Evolutionary conservation across 495 filamentous ascomycete genomes (phyloP), one percentile per base, ranked within the genome.

Genomic region (Paragyromitra xinjiangensis): DNA sequence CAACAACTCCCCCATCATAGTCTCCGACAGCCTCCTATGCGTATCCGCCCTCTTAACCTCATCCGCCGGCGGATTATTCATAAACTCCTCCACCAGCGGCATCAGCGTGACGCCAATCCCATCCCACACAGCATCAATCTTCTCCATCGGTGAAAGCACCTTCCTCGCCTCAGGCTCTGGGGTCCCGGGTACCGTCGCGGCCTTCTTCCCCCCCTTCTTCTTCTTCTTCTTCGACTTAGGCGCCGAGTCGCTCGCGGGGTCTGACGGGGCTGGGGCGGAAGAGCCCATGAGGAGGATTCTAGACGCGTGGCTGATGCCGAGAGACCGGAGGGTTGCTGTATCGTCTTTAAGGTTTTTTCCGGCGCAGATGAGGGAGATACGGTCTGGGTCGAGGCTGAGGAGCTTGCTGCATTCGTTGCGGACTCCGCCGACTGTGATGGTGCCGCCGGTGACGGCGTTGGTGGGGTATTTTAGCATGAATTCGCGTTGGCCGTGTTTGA

Each of bases 1-100:
- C 79, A 99, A 78, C 71, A 97, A 76, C 82, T 97, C 92, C 64
- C 89, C 87, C 86, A 98, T 85, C 67, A 97, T 91, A 3, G 90
- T 93, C 86, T 98, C 95, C 37, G 88, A 90, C 44, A 98, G 81
- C 82, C 89, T 92, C 83, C 91, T 90, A 74, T 98, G 90, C 77
- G 95, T 92, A 51, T 92, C 91, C 22, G 89, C 89, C 51, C 89
- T 86, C 53, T 81, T 81, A 19, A 66, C 79, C 45, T 40, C 26
- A 29, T 98, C 94, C 3, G 78, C 79, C 0, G 95, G 95, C 14
- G 95, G 91, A 22, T 86, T 80, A 0, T 85, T 80, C 29, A 89
- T 86, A 83, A 91, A 98, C 44, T 88, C 83, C 0, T 88, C 84
- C 76, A 90, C 93, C 9, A 89, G 84, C 1, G 94, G 93, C 6